Base-by-base conservation (phyloP, 208 protist genomes). In the Endotrypanum monterogeii region DNA sequence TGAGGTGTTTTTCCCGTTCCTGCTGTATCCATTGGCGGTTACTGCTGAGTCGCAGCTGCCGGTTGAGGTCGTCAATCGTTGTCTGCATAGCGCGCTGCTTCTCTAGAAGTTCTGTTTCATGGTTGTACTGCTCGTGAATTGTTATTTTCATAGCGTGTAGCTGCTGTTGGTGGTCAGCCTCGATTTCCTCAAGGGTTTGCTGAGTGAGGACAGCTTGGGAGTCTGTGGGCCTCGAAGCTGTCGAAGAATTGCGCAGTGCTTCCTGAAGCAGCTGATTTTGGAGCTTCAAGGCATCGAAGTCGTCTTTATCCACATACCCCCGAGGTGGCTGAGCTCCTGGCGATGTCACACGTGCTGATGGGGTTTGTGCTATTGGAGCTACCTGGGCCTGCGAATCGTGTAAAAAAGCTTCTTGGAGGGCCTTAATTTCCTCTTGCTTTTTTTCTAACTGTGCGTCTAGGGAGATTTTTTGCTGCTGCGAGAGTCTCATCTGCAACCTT, bases 91-190 rank as follows among this genome's bases (percentile, higher is more conserved):
- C 16, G 7, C 75, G 77, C 50, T 84, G 84, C 79, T 85, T 58
- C 1, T 74, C 54, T 16, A 83, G 67, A 4, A 84, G 65, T 37
- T 80, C 68, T 20, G 68, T 81, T 62, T 92, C 88, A n/a, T 76
- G 65, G 57, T 86, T 80, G 75, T 79, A 86, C 41, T 87, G 72
- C 3, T 84, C 68, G 20, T 83, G 78, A 55, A 93, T 85, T 12
- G 88, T 89, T 23, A 83, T 63, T 66, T 89, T 90, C 67, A 93
- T 78, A 30, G 83, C 88, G 12, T 84, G 52, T 14, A 93, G 79
- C 56, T 93, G 88, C 71, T 93, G 85, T 23, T 88, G 88, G 60
- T 93, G 88, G 58, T 89, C 81, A 2, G 65, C 63, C 67, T 93
- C 85, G 12, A 90, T 69, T 52, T 90, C 85, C n/a, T 83, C 81